These are phyloP conservation scores for Microbotryum silenes-acaulis DNA, from an alignment of 1,284 basidiomycete species.

Conservation along the genomic window DNA sequence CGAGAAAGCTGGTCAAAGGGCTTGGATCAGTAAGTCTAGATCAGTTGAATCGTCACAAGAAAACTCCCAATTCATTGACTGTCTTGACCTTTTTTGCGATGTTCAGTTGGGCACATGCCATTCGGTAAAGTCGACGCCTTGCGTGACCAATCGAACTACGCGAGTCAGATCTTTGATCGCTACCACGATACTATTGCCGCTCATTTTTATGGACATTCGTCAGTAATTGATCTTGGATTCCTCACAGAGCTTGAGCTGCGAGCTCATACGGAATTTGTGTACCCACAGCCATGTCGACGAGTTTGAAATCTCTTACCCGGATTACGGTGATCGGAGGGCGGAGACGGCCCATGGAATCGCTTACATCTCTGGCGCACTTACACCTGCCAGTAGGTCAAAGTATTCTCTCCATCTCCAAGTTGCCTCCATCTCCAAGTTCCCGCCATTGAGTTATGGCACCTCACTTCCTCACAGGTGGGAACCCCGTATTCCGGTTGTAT, in stretches of 20 bases:
- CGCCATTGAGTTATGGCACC: background rate
- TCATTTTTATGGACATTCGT: slow-evolving; percentile 49
- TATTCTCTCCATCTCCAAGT: too few relatives aligned
- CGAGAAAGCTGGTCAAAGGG: slow-evolving; percentile 51
- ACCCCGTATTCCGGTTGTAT: slow-evolving; percentile 52
- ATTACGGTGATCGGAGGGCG: slow-evolving; percentile 46
- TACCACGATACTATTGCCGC: slow-evolving; percentile 54
- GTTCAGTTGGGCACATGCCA: slow-evolving; percentile 34
- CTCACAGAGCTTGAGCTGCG: background rate
- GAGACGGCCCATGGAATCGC: slow-evolving; percentile 50
- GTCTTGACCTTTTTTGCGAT: slow-evolving; percentile 1
- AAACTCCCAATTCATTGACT: background rate
- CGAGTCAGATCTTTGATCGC: slow-evolving; percentile 52
- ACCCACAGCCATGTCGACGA: slow-evolving; percentile 44
- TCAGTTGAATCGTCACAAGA: background rate
- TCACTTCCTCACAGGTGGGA: slow-evolving; percentile 31
- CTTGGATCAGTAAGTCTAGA: slow-evolving; percentile 47
- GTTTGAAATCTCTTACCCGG: slow-evolving; percentile 54
- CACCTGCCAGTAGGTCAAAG: slow-evolving; percentile 47
- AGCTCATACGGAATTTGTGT: background rate
- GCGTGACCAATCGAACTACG: slow-evolving; percentile 32
- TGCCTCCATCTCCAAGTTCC: too few relatives aligned
- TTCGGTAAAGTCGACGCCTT: slow-evolving; percentile 48
- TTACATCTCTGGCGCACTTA: slow-evolving; percentile 51
- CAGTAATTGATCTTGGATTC: slow-evolving; percentile 14